Evolutionary conservation across 495 filamentous ascomycete genomes (phyloP), one percentile per base, ranked within the genome.

Genomic region (Lophiostoma macrostomum): DNA sequence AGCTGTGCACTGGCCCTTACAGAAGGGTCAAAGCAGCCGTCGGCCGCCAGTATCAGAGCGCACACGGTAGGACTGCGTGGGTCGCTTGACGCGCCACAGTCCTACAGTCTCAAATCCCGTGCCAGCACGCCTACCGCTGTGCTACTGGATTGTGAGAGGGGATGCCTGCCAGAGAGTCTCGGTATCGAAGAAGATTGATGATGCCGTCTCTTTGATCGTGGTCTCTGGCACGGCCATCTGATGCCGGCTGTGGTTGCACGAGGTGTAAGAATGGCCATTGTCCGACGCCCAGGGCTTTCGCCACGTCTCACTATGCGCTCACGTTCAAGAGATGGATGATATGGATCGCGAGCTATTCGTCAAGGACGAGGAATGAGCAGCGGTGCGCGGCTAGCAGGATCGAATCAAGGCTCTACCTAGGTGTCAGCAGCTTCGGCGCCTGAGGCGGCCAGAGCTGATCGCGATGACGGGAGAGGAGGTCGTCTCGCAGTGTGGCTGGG

Each of bases 1-100:
- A 38, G 32, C 22, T 2, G 60, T 63, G 34, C 43, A 63, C 60
- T 50, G 30, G 56, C 50, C 60, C 54, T 58, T 53, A 41, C 58
- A 48, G 52, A 48, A 23, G 45, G 51, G 24, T 37, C 41, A 29
- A n/a, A 18, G 20, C 34, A 25, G 8, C 47, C 27, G 53, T 57
- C 50, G 43, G 52, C 14, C 41, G 6, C 36, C 20, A 44, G 36
- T 30, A 36, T 12, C 19, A 49, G 44, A 49, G 11, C 12, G 27
- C 44, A 56, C 56, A 50, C 27, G 31, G 42, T 54, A 37, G 43
- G 32, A 54, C 29, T 34, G 42, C 27, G 30, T n/a, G 43, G 51
- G 22, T 55, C 57, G 50, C 49, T 60, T 54, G 50, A 36, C 29
- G 37, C 48, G 40, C 50, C 50, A 42, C 50, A 13, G 50, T 51